These are phyloP conservation scores for Brassica carinata DNA, from an alignment of 345 rosid species.

Conservation along the genomic window DNA sequence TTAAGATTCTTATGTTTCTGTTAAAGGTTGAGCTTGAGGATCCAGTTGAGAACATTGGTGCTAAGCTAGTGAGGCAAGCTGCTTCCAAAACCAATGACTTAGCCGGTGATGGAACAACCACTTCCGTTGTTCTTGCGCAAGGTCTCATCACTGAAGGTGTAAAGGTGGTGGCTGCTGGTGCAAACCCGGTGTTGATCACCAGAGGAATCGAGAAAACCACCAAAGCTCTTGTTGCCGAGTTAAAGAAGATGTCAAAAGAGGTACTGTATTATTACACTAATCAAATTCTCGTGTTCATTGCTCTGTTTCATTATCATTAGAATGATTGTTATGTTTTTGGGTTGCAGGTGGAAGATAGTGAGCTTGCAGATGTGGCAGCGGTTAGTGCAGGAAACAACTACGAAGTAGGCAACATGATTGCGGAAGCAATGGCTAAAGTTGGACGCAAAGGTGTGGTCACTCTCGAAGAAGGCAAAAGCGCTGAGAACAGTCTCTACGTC, in stretches of 20 bases:
- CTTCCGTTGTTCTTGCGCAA: slow-evolving; percentile 97
- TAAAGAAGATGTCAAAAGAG: slow-evolving; percentile 80
- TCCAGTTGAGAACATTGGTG: slow-evolving; percentile 97
- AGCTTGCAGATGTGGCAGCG: slow-evolving; percentile 95
- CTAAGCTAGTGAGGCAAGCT: slow-evolving; percentile 93
- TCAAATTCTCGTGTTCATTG: background rate
- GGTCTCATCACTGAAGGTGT: slow-evolving; percentile 98
- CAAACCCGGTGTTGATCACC: slow-evolving; percentile 85
- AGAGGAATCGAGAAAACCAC: slow-evolving; percentile 91
- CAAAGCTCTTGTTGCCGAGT: slow-evolving; percentile 75
- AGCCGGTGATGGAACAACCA: slow-evolving; percentile 98
- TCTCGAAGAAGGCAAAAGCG: slow-evolving; percentile 95
- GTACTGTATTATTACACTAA: slow-evolving; percentile 28
- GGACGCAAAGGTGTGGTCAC: slow-evolving; percentile 96
- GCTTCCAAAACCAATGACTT: slow-evolving; percentile 97
- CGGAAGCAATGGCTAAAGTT: slow-evolving; percentile 91
- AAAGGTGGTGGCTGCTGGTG: slow-evolving; percentile 98
- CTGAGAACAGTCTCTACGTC: slow-evolving; percentile 87
- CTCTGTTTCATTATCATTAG: background rate
- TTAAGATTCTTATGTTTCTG: background rate
- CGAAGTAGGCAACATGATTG: slow-evolving; percentile 94
- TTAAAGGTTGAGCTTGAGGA: slow-evolving; percentile 96
- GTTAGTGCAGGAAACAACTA: slow-evolving; percentile 96
- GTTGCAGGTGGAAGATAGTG: slow-evolving; percentile 87
- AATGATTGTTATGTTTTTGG: background rate